Conservation (phyloP, 2,329 filamentous ascomycete genomes). For the Penicillium sp. region DNA sequence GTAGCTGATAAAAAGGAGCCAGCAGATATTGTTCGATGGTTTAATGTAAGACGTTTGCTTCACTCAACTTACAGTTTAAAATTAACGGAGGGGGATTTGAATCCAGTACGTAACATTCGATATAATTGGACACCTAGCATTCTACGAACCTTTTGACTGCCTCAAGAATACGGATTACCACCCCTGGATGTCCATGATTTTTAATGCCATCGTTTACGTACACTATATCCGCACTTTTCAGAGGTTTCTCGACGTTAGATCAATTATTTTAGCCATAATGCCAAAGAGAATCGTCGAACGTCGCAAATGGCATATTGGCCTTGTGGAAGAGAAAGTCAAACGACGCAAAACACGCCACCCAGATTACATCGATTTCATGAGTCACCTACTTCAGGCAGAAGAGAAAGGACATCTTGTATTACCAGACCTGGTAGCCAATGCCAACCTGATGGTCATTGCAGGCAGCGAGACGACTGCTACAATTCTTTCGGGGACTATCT, state of each 20-base stretch:
- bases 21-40: conserved; percentile 9
- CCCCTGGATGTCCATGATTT: conserved; percentile 27
- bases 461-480: conserved; percentile 49
- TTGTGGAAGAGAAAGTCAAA: conserved; percentile 10
- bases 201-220: conserved; percentile 19
- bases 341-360: conserved; percentile 6
- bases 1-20: conserved; percentile 4
- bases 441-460: conserved; percentile 27
- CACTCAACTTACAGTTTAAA: not conserved
- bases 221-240: conserved; percentile 10
- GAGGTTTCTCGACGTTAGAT: conserved; percentile 4
- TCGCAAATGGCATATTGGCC: conserved; percentile 10
- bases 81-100: not conserved
- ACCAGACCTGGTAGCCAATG: conserved; percentile 7
- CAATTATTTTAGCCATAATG: conserved; percentile 8
- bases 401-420: conserved; percentile 4
- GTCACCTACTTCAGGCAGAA: conserved; percentile 8
- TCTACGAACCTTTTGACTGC: conserved; percentile 31
- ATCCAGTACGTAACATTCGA: conserved; percentile 25
- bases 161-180: conserved; percentile 25
- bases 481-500: conserved; percentile 39
- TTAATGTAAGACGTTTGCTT: not conserved
- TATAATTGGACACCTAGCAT: conserved; percentile 32
- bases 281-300: conserved; percentile 10
- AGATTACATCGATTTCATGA: conserved; percentile 11